Base-by-base conservation (phyloP, 2,329 filamentous ascomycete genomes). In the Zymoseptoria passerinii region DNA sequence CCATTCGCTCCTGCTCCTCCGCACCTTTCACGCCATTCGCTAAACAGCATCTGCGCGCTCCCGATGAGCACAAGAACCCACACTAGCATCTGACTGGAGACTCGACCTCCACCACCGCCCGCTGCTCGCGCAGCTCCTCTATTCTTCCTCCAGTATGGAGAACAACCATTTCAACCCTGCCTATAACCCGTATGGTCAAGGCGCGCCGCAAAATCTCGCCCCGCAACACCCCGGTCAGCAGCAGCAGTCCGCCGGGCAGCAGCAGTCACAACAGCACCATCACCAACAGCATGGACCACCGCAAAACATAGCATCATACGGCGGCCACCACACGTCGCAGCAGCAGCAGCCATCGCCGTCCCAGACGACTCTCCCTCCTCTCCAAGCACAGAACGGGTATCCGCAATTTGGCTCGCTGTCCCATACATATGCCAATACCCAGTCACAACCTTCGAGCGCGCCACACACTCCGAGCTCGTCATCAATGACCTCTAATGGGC, bases 311-410 rank as follows among this genome's bases (percentile, higher is more conserved):
- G 35, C 35, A 0, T 64, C 65, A 28, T 69, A 66, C 50, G 67
- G 66, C 55, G 65, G 56, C 48, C 59, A 65, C n/a, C 61, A 63
- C 23, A 63, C 54, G 23, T 54, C 55, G 44, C 64, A 62, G 49
- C 61, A 60, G 50, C 58, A 49, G 8, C 60, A 61, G 20, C 55
- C 50, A 9, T 66, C 65, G 56, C 61, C 64, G 8, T 57, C 59
- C 35, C 67, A 68, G 61, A 63, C 68, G 18, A 73, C 70, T 9
- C 64, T 73, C n/a, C 71, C 71, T 23, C 71, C 71, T 23, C 62
- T 73, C 51, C 70, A 73, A 59, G 61, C 54, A 27, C 63, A 65
- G 59, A 70, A 70, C 69, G 69, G 68, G 55, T 68, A 63, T 63
- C 63, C 63, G 29, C 68, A 69, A 54, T 71, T 72, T 52, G 71